These are phyloP conservation scores for Penicillium macrosclerotiorum DNA, from an alignment of 495 filamentous ascomycete species.

Conservation along the genomic window DNA sequence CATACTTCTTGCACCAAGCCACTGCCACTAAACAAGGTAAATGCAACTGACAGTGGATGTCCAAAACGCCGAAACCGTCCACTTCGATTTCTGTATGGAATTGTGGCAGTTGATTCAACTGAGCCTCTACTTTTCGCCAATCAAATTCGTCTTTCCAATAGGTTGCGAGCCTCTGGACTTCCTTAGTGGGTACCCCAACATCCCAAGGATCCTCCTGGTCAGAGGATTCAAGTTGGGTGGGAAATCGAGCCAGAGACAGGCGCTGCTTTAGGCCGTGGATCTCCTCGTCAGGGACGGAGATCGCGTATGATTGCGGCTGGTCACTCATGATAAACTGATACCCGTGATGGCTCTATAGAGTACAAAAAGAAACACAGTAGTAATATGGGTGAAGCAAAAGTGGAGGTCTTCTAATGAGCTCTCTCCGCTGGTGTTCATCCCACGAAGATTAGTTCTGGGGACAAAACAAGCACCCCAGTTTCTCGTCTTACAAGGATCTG, in stretches of 20 bases:
- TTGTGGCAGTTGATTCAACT: slow-evolving; percentile 44
- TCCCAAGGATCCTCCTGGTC: slow-evolving; percentile 37
- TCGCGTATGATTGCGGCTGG: slow-evolving; percentile 23
- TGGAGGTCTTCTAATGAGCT: no score
- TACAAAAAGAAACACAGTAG: neutral
- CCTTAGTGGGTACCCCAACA: slow-evolving; percentile 38
- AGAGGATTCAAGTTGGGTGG: slow-evolving; percentile 35
- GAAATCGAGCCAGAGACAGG: slow-evolving; percentile 33
- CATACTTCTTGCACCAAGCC: neutral
- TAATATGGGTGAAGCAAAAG: no score
- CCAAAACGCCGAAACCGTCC: slow-evolving; percentile 36
- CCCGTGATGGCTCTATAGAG: neutral
- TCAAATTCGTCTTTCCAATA: slow-evolving; percentile 42
- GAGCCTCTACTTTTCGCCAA: slow-evolving; percentile 43
- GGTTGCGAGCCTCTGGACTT: slow-evolving; percentile 32
- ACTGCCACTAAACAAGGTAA: no score
- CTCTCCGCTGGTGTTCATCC: no score
- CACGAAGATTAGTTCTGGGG: no score
- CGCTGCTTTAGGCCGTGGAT: slow-evolving; percentile 38
- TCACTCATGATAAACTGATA: slow-evolving; percentile 11
- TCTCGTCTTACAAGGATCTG: no score
- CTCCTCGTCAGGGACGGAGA: slow-evolving; percentile 36
- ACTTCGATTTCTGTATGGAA: slow-evolving; percentile 41
- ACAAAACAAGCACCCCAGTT: no score
- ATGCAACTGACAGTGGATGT: slow-evolving; percentile 42